Conservation (phyloP, 257 asterid genomes). For the Leonotis leonurus region DNA sequence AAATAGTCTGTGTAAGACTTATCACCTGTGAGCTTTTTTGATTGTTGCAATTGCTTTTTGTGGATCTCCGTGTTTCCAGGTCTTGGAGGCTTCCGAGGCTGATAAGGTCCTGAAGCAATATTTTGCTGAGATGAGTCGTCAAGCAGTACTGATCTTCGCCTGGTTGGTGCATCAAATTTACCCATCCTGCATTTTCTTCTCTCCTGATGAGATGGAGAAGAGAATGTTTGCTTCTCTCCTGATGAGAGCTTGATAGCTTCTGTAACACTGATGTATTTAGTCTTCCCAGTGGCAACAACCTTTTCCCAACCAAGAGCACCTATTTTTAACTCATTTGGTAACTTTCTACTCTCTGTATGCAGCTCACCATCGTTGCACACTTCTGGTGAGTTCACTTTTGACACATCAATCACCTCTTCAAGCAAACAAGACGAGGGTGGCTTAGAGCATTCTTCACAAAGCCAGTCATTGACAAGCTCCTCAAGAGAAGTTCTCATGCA, state of each 20-base stretch:
- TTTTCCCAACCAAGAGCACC: conserved; percentile 32
- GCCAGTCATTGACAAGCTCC: conserved; percentile 29
- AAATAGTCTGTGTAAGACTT: not conserved
- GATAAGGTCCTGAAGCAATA: conserved; percentile 19
- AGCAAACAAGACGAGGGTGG: conserved; percentile 13
- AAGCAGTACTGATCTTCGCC: conserved; percentile 1
- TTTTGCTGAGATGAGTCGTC: conserved; percentile 6
- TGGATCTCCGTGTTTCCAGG: conserved; percentile 15
- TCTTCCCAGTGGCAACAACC: conserved; percentile 43
- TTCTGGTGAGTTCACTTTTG: not conserved
- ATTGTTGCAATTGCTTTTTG: conserved; percentile 15
- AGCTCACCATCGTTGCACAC: conserved; percentile 1
- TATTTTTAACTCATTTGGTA: conserved; percentile 7
- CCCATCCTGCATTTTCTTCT: conserved; percentile 5
- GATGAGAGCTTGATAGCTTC: conserved; percentile 48
- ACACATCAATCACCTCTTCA: conserved; percentile 1
- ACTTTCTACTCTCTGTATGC: not conserved
- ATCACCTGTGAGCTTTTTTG: conserved; percentile 31
- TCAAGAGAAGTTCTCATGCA: conserved; percentile 30
- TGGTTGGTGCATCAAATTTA: conserved; percentile 8
- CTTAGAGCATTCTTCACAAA: conserved; percentile 33
- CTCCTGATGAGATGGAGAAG: conserved; percentile 20
- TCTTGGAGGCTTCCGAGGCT: conserved; percentile 21
- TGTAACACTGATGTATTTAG: conserved; percentile 33
- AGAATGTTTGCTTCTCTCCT: conserved; percentile 17